Evolutionary conservation across 1,284 basidiomycete species (phyloP), one percentile per base, ranked within the genome.

Genomic region (Rhizopogon parksii): DNA sequence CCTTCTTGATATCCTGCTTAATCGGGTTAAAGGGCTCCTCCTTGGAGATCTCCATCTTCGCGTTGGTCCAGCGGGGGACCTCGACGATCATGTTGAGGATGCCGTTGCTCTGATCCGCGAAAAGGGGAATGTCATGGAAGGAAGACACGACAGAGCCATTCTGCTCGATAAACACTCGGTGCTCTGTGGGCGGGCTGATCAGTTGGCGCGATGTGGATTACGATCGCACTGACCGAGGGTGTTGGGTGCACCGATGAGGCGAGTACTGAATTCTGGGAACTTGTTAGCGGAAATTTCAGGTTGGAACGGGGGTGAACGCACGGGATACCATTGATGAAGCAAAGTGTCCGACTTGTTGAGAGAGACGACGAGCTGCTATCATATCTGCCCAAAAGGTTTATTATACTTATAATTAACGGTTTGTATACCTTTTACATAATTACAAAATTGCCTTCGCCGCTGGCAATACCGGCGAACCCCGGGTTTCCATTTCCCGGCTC

Each of bases 51-150:
- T 99, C 95, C 83, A 96, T 87, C 82, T 97, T 97, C 53, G 92
- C 92, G 79, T 99, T 99, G 70, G 95, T 97, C 96, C 96, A 99
- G 65, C 96, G 88, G 49, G 96, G 96, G 56, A 99, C 88, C 76
- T 99, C 95, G 68, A 97, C 94, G 69, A 97, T 76, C 93, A 97
- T 95, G 85, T 96, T 95, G 73, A 97, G 80, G 77, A 98, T 88
- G 67, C 88, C 90, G 71, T 88, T 88, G 74, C 78, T 85, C 75
- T 87, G 88, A 74, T 97, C 91, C 54, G 92, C 91, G 71, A 95
- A 96, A 65, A 97, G 90, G 24, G 94, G 94, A 65, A 97, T 88
- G 73, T 97, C 94, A 69, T 96, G 94, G 83, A 92, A 96, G 55
- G 91, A 79, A 14, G 94, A 96, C 56, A 95, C 74, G 70, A 93